A percentile compares a stretch with the other conserved stretches of the same genome.
These are phyloP conservation scores for Picea abies DNA, from an alignment of 83 land plant species.

Conservation along the genomic window DNA sequence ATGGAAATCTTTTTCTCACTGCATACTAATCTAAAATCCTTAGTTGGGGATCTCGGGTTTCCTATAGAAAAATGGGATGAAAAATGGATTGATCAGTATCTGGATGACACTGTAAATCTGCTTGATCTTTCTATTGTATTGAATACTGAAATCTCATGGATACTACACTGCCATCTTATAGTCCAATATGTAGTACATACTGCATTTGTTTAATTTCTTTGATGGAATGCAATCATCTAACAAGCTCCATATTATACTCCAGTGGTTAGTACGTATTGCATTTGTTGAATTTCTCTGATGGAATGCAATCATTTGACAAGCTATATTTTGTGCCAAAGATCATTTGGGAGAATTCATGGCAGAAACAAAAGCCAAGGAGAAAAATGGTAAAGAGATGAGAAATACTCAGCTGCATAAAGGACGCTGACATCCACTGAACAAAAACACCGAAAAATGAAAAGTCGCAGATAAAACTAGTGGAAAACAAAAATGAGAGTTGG, in stretches of 20 bases:
- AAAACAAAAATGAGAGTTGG: no score
- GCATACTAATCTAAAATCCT: slow-evolving; percentile 46
- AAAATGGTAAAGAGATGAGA: no score
- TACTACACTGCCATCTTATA: slow-evolving; percentile 53
- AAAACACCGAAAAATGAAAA: no score
- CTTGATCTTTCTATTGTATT: slow-evolving; percentile 71
- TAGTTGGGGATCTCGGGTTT: slow-evolving; percentile 57
- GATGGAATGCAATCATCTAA: slow-evolving; percentile 17
- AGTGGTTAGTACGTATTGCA: no score
- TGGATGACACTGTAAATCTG: slow-evolving; percentile 68
- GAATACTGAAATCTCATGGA: slow-evolving; percentile 55
- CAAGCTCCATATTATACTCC: slow-evolving; percentile 2
- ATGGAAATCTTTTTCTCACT: slow-evolving; percentile 46
- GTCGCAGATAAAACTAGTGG: no score
- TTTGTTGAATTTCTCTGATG: no score
- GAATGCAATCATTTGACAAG: no score
- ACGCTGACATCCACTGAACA: no score
- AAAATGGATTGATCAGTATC: slow-evolving; percentile 75
- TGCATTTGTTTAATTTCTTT: slow-evolving; percentile 40
- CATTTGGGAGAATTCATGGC: no score
- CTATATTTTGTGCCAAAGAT: no score
- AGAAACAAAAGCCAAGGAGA: no score
- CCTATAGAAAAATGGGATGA: slow-evolving; percentile 76
- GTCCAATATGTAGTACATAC: slow-evolving; percentile 36
- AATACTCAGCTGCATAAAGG: no score